A percentile compares a stretch with the other conserved stretches of the same genome.
These are phyloP conservation scores for Penicillium italicum DNA, from an alignment of 2,329 filamentous ascomycete genomes.

Conservation along the genomic window DNA sequence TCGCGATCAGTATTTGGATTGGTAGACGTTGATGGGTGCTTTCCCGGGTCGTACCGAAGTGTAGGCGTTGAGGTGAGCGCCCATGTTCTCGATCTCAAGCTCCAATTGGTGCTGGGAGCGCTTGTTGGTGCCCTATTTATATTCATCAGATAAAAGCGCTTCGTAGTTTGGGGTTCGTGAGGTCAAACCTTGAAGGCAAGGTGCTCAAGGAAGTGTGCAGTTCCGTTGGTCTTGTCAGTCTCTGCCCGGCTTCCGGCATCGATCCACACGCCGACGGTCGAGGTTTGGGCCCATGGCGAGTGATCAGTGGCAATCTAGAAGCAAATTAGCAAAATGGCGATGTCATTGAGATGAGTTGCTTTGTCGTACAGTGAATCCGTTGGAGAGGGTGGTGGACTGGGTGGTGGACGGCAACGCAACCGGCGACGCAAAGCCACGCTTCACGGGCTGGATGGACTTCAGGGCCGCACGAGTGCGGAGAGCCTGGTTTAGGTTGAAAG, in stretches of 20 bases:
- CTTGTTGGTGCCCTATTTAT: constrained; percentile 73
- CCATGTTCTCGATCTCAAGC: constrained; percentile 99
- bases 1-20: constrained; percentile 26
- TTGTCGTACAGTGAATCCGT: constrained; percentile 82
- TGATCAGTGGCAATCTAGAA: constrained; percentile 91
- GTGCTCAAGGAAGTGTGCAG: constrained; percentile 99
- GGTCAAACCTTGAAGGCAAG: constrained; percentile 90
- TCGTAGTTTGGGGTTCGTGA: neutral
- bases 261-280: constrained; percentile 98
- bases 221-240: constrained; percentile 98
- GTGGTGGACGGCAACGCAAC: constrained; percentile 71
- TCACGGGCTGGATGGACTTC: constrained; percentile 71
- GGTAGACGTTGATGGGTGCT: constrained; percentile 9
- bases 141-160: constrained; percentile 12
- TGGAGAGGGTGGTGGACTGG: constrained; percentile 92
- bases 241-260: constrained; percentile 97
- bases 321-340: constrained; percentile 29
- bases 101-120: constrained; percentile 96
- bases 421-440: constrained; percentile 86
- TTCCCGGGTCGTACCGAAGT: constrained; percentile 71
- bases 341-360: constrained; percentile 16
- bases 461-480: constrained; percentile 83
- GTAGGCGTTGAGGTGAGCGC: constrained; percentile 98
- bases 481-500: constrained; percentile 87
- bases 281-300: constrained; percentile 97